phyloP scores from a whole-genome alignment of 139 green algal genomes.

The Raphidocelis subcapitata region DNA sequence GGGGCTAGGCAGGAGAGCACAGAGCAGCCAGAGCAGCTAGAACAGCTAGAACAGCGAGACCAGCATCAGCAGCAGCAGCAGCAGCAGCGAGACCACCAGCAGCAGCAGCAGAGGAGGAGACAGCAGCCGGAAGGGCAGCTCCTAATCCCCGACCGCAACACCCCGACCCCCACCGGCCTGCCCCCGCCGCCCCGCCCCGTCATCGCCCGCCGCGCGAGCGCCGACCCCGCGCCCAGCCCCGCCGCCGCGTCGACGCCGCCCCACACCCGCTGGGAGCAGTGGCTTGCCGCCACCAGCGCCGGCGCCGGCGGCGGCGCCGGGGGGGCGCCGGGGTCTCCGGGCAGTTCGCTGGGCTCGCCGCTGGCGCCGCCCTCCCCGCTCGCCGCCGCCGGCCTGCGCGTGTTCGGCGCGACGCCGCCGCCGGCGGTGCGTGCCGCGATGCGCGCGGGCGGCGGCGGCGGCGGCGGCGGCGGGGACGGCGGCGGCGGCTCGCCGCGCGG shows the following conservation, averaged over 20 bases:
- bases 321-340: not conserved
- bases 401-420: too few species aligned
- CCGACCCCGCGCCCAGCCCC: not conserved
- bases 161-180: not conserved
- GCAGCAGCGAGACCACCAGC: not conserved
- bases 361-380: too few species aligned
- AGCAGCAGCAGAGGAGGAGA: not conserved
- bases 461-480: too few species aligned
- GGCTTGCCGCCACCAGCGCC: not conserved
- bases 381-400: too few species aligned
- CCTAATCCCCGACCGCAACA: not conserved
- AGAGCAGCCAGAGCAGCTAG: not conserved
- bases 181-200: not conserved
- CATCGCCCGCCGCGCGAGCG: not conserved
- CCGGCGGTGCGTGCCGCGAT: too few species aligned
- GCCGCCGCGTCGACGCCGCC: not conserved
- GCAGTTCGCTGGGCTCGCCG: too few species aligned
- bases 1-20: not conserved
- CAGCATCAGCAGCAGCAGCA: conserved; percentile 13
- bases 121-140: not conserved
- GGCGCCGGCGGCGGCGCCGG: not conserved
- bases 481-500: too few species aligned
- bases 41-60: not conserved
- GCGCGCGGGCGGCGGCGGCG: too few species aligned
- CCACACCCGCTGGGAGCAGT: not conserved